Percentiles rank a stretch among this genome's conserved stretches.
Evolutionary conservation across 805 yeast genomes (phyloP).

Genomic region (Debaryomyces prosopidis): DNA sequence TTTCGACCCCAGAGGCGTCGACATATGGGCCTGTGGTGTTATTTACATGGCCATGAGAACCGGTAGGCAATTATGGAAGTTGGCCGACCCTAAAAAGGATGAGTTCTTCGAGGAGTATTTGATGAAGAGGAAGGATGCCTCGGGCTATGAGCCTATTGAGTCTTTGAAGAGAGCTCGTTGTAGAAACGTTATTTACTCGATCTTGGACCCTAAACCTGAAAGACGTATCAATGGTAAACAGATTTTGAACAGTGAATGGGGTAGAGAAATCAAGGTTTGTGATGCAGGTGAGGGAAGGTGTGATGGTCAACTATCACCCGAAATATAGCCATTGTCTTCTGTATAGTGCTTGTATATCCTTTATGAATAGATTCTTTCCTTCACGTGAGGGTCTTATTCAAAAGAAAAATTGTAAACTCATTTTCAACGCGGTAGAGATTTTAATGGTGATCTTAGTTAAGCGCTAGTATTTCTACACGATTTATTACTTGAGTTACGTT

Average conservation of each 20-base stretch:
- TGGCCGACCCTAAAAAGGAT: constrained; percentile 73
- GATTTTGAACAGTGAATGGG: constrained; percentile 93
- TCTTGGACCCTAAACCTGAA: constrained; percentile 86
- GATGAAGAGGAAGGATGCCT: constrained; percentile 73
- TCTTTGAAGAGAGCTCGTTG: constrained; percentile 81
- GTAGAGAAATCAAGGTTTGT: constrained; percentile 81
- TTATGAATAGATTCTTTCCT: too few relatives aligned
- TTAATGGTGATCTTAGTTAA: neutral
- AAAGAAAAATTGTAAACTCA: neutral
- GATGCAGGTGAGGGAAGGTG: constrained; percentile 55
- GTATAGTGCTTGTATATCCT: neutral
- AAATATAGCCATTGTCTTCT: neutral
- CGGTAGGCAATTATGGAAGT: constrained; percentile 90
- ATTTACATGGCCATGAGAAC: constrained; percentile 93
- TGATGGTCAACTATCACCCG: neutral
- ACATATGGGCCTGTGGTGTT: constrained; percentile 92
- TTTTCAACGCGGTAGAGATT: neutral
- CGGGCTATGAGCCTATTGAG: constrained; percentile 93
- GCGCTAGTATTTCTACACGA: neutral
- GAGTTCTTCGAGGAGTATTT: constrained; percentile 77
- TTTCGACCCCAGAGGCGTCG: constrained; percentile 81
- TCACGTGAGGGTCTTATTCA: too few relatives aligned
- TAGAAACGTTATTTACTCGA: constrained; percentile 88
- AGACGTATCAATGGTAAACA: constrained; percentile 88
- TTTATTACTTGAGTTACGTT: neutral